Evolutionary conservation across 208 protist genomes (phyloP), one percentile per base, ranked within the genome.

Genomic region (Trypanosoma melophagium): DNA sequence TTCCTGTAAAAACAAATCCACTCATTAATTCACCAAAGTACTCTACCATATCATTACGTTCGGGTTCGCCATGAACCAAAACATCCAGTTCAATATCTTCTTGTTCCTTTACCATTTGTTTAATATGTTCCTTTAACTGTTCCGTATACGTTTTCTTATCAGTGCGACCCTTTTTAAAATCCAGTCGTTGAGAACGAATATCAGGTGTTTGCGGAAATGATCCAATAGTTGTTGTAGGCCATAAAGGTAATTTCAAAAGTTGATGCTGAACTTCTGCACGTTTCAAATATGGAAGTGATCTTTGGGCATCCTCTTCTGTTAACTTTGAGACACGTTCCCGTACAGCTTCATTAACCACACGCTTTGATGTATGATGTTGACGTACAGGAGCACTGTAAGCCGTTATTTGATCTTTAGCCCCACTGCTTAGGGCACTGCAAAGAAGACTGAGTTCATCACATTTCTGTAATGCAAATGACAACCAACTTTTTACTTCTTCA

Each of bases 1-100:
- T 93, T 22, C 55, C 13, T 9, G 90, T 96, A 65, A 95, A 94
- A 24, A 74, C 77, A 45, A 93, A 94, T 25, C 93, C 93, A 40
- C 87, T 71, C 41, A 97, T 72, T 42, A 86, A 60, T 70, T 96
- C 83, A 60, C 87, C 90, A 73, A 97, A 95, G 71, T 96, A 95
- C 73, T 97, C 87, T 21, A 97, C 92, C 93, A 97, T 97, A 77
- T 97, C 93, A 35, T 83, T 93, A 35, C 93, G 75, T 73, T 96
- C 93, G 40, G 84, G 80, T 74, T 97, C 93, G 50, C 93, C 93
- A 66, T 96, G 90, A 21, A 97, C 93, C 24, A 96, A 73, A 10
- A 97, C 80, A 75, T 97, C 93, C 8, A 97, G 65, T 51, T 72
- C 93, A 56, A 95, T 83, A 19, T 80, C 77, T 63, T 96, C 89